Conservation (phyloP, 306 rosid species). For the Cicer bijugum region DNA sequence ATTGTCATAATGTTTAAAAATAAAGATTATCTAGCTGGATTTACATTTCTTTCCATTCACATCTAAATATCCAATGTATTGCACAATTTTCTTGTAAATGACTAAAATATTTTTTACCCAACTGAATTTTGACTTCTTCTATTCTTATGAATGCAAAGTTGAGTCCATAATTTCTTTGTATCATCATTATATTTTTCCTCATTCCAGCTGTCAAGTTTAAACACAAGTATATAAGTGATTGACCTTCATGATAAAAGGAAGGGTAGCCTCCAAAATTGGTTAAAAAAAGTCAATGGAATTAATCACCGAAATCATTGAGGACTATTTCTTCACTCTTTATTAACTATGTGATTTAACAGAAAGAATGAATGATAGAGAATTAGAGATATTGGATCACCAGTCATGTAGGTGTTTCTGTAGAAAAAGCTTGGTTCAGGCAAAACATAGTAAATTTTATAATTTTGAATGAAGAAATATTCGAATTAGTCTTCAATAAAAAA, state of each 20-base stretch:
- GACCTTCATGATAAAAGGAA: not conserved
- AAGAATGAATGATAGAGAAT: not conserved
- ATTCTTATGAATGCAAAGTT: not conserved
- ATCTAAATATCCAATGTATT: too few species aligned
- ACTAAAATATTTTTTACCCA: too few species aligned
- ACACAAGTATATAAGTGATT: not conserved
- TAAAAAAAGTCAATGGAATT: slow-evolving; percentile 25
- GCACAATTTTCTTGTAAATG: too few species aligned
- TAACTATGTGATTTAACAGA: slow-evolving; percentile 35
- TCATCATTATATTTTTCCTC: not conserved
- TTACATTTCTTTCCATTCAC: too few species aligned
- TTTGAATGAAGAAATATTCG: too few species aligned
- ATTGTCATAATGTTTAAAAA: too few species aligned
- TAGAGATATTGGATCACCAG: not conserved
- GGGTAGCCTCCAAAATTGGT: slow-evolving; percentile 31
- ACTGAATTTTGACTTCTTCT: too few species aligned
- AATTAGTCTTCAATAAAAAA: not conserved
- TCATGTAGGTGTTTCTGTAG: too few species aligned
- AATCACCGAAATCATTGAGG: slow-evolving; percentile 37
- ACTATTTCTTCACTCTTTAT: not conserved
- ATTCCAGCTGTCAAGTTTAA: not conserved
- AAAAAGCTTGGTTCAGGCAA: too few species aligned
- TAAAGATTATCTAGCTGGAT: too few species aligned
- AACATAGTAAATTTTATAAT: too few species aligned
- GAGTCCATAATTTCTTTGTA: not conserved